Conservation (phyloP, 139 green algal genomes). For the Desmodesmus armatus region DNA sequence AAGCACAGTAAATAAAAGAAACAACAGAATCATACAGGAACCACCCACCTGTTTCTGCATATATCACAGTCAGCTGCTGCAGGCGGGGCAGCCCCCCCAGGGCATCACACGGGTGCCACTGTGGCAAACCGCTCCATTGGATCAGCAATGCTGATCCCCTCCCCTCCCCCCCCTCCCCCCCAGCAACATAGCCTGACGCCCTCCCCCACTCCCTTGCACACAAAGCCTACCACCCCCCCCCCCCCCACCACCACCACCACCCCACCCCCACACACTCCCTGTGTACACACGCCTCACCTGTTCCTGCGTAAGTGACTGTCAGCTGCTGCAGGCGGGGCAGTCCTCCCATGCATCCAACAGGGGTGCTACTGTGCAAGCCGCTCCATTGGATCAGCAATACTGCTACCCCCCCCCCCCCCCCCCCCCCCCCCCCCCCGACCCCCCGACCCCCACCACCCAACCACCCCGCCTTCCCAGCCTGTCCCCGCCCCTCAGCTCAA, state of each 20-base stretch:
- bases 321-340: constrained; percentile 2
- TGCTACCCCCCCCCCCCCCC: neutral
- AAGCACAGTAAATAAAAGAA: too few relatives aligned
- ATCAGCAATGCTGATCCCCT: neutral
- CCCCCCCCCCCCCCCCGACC: neutral
- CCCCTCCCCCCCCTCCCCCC: too few relatives aligned
- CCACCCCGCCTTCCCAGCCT: too few relatives aligned
- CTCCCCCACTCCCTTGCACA: too few relatives aligned
- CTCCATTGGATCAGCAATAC: neutral
- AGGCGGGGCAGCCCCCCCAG: neutral
- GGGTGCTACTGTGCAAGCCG: neutral
- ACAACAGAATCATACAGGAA: too few relatives aligned
- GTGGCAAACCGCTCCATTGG: neutral
- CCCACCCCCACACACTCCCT: too few relatives aligned
- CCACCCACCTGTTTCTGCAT: neutral
- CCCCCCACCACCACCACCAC: too few relatives aligned
- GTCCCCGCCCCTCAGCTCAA: too few relatives aligned
- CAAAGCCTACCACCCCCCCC: too few relatives aligned
- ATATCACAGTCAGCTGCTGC: neutral
- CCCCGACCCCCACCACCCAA: too few relatives aligned
- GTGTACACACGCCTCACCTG: too few relatives aligned
- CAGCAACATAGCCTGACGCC: too few relatives aligned
- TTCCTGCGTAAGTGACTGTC: neutral
- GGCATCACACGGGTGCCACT: neutral
- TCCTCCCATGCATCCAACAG: neutral